Base-by-base conservation (phyloP, 106 monocot genomes). In the Amphibolis antarctica region DNA sequence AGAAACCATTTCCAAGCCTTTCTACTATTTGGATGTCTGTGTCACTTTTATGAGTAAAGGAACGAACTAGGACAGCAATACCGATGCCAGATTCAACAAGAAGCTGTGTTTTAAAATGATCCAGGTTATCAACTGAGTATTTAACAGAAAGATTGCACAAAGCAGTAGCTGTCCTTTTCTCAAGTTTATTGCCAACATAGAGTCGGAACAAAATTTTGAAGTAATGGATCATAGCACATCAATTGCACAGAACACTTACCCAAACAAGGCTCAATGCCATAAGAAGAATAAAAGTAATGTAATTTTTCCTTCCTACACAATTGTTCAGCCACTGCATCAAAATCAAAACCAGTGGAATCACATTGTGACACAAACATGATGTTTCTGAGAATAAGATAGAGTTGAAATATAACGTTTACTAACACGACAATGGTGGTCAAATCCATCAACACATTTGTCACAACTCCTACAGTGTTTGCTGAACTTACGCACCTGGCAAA, bases 401-500 rank as follows among this genome's bases (percentile, higher is more conserved):
- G 13, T 25, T 29, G 9, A 18, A 7, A 42, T 29, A 28, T 29
- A 15, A 29, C 21, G 15, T 25, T 63, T 46, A 27, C 59, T 43
- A 74, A 89, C 89, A 68, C 85, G 85, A 45, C 89, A 89, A 64
- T 89, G 89, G 70, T 89, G 89, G 80, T 89, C 89, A 78, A 89
- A 89, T 42, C 82, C 89, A 70, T 89, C 81, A 18, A 89, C 77
- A 52, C 84, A 84, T 63, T 84, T 84, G 74, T 84, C 84, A 68
- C 84, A 84, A 44, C 77, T 80, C 60, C 85, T 44, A 52, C 89
- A 89, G 25, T 89, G 89, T 69, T 89, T 89, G 76, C 89, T 89
- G 44, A 64, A 51, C 61, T 75, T 82, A 42, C 64, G 77, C 17
- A 89, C 89, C 88, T 70, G 42, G 48, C 57, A 0, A 27, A 51